Percentiles rank a stretch among this genome's conserved stretches.
phyloP scores from a whole-genome alignment of 164 flowering plant genomes.

The Piper longum region DNA sequence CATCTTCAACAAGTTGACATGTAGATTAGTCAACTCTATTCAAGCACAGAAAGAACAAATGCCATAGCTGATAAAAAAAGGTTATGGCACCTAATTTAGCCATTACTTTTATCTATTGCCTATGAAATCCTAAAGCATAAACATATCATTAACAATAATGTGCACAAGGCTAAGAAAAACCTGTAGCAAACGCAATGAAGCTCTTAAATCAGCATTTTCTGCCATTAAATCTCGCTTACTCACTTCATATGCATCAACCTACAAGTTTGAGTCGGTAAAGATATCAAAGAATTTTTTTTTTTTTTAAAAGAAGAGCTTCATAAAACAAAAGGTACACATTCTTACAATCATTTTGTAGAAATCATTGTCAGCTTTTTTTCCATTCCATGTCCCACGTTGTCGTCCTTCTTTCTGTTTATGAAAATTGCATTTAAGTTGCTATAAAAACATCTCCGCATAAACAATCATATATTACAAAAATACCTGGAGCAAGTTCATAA shows the following conservation, averaged over 20 bases:
- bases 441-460: too few species aligned
- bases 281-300: background rate
- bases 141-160: too few species aligned
- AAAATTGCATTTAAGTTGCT: background rate
- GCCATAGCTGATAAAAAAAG: too few species aligned
- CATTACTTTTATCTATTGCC: background rate
- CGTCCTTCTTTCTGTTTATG: slow-evolving; percentile 89
- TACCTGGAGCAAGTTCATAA: slow-evolving; percentile 94
- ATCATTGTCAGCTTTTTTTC: slow-evolving; percentile 89
- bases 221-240: slow-evolving; percentile 90
- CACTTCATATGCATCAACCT: slow-evolving; percentile 91
- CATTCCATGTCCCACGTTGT: slow-evolving; percentile 98
- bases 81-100: too few species aligned
- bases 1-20: too few species aligned
- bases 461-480: background rate
- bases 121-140: background rate
- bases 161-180: slow-evolving; percentile 13
- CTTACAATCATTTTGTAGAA: slow-evolving; percentile 93
- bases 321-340: slow-evolving; percentile 1
- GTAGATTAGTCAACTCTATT: too few species aligned
- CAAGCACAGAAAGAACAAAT: too few species aligned
- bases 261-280: slow-evolving; percentile 1
- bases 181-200: slow-evolving; percentile 89
- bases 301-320: background rate
- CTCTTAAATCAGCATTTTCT: slow-evolving; percentile 85